Percentiles rank a stretch among this genome's conserved stretches.
Conservation (phyloP, 192 early-diverging fungal genomes). For the Coemansia sp. region DNA sequence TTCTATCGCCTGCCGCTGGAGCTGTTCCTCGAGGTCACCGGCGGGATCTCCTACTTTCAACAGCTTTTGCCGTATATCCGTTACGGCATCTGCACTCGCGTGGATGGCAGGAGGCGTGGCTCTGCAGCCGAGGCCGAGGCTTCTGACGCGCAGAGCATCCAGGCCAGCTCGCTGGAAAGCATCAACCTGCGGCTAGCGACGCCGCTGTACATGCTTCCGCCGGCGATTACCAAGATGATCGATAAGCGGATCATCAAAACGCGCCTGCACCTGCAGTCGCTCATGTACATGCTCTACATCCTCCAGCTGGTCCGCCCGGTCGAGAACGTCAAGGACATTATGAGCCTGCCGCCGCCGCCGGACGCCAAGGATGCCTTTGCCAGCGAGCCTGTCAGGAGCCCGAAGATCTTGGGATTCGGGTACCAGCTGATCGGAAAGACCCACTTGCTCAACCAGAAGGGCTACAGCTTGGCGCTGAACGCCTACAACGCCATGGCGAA, state of each 20-base stretch:
- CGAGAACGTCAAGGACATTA: slow-evolving; percentile 10
- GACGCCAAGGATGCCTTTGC: slow-evolving; percentile 25
- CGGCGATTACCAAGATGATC: neutral
- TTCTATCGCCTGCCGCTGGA: slow-evolving; percentile 28
- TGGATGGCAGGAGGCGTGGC: neutral
- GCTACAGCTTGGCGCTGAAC: slow-evolving; percentile 8
- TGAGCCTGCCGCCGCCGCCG: slow-evolving; percentile 14
- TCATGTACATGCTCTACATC: slow-evolving; percentile 16
- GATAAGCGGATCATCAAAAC: neutral
- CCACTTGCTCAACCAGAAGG: slow-evolving; percentile 24
- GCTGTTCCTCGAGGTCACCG: slow-evolving; percentile 22
- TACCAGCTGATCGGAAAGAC: slow-evolving; percentile 41
- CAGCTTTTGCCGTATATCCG: slow-evolving; percentile 23
- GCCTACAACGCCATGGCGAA: neutral
- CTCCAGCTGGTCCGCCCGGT: slow-evolving; percentile 43
- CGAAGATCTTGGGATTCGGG: slow-evolving; percentile 9
- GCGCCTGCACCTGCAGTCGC: slow-evolving; percentile 17
- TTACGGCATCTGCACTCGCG: slow-evolving; percentile 11
- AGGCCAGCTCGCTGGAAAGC: slow-evolving; percentile 13
- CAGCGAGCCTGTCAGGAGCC: neutral
- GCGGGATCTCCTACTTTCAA: slow-evolving; percentile 14
- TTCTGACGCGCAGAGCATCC: too few species aligned
- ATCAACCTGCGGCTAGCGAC: slow-evolving; percentile 28
- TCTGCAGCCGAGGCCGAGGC: neutral
- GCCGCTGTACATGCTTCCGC: slow-evolving; percentile 29